Evolutionary conservation across 2,329 filamentous ascomycete genomes (phyloP).

Genomic region (Colletotrichum shisoi): DNA sequence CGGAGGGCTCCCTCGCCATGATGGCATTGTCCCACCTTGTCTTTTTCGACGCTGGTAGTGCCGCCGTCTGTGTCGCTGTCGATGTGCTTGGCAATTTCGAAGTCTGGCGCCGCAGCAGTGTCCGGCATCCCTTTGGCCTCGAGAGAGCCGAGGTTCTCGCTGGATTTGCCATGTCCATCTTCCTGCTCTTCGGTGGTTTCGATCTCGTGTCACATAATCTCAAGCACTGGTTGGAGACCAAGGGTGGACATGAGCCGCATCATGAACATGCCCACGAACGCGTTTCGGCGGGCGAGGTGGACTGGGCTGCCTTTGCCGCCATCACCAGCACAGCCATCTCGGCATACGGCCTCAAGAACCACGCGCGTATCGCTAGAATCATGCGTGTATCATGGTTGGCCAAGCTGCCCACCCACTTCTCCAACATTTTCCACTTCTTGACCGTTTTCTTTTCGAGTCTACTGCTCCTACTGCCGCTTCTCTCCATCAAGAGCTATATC

Average conservation of each 20-base stretch:
- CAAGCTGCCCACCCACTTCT: slow-evolving; percentile 82
- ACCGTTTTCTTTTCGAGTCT: slow-evolving; percentile 86
- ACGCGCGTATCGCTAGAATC: slow-evolving; percentile 88
- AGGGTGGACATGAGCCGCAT: slow-evolving; percentile 76
- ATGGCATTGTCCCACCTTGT: slow-evolving; percentile 92
- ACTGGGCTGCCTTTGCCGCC: slow-evolving; percentile 81
- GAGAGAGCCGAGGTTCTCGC: slow-evolving; percentile 93
- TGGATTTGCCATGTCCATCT: slow-evolving; percentile 94
- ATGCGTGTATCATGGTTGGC: slow-evolving; percentile 87
- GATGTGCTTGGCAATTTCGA: slow-evolving; percentile 97
- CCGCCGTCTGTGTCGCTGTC: slow-evolving; percentile 87
- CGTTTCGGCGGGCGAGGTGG: slow-evolving; percentile 77
- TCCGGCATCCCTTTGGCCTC: slow-evolving; percentile 92
- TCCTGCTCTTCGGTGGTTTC: slow-evolving; percentile 95
- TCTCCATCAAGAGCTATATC: slow-evolving; percentile 80
- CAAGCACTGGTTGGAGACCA: slow-evolving; percentile 84
- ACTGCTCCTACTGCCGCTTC: slow-evolving; percentile 80
- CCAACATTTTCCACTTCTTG: slow-evolving; percentile 93
- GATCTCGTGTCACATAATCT: slow-evolving; percentile 93
- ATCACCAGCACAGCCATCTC: slow-evolving; percentile 85
- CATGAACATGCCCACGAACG: slow-evolving; percentile 71
- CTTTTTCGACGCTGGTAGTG: slow-evolving; percentile 93
- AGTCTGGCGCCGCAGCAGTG: slow-evolving; percentile 91
- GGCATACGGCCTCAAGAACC: slow-evolving; percentile 86
- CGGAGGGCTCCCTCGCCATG: slow-evolving; percentile 85